Percentiles rank a stretch among this genome's conserved stretches.
Evolutionary conservation across 1,284 basidiomycete genomes (phyloP).

Genomic region (Austroboletus novae-zelandiae): DNA sequence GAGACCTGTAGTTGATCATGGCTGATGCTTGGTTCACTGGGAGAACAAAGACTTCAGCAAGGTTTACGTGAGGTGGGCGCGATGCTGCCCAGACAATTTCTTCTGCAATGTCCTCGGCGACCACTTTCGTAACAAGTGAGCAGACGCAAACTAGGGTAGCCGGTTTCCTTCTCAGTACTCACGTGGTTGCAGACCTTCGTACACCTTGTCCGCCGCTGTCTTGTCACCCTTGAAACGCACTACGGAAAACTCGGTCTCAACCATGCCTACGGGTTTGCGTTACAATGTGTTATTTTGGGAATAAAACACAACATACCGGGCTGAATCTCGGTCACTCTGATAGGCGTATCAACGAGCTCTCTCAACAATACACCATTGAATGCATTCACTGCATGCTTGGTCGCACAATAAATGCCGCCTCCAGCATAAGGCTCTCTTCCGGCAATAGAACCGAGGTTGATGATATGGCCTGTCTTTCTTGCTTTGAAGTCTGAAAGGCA

Average conservation of each 20-base stretch:
- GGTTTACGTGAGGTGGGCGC: constrained; percentile 83
- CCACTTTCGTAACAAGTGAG: constrained; percentile 46
- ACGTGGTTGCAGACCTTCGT: constrained; percentile 82
- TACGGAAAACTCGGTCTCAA: constrained; percentile 90
- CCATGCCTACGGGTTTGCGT: constrained; percentile 59
- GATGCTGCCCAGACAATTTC: constrained; percentile 96
- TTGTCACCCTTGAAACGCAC: constrained; percentile 86
- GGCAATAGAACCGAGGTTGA: constrained; percentile 94
- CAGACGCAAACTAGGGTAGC: not conserved
- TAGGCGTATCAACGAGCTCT: constrained; percentile 88
- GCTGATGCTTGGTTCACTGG: constrained; percentile 82
- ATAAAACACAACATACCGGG: constrained; percentile 54
- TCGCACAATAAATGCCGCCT: constrained; percentile 79
- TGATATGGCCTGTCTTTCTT: constrained; percentile 86
- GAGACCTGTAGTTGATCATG: constrained; percentile 36
- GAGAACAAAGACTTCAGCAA: constrained; percentile 77
- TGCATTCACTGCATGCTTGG: constrained; percentile 87
- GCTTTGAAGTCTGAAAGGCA: constrained; percentile 77
- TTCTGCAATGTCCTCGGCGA: constrained; percentile 87
- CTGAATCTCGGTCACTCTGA: constrained; percentile 89
- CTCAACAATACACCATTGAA: constrained; percentile 83
- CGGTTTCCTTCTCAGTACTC: constrained; percentile 29
- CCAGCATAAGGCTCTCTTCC: constrained; percentile 91
- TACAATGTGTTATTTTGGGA: not conserved
- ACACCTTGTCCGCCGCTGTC: constrained; percentile 81